Evolutionary conservation across 2,329 filamentous ascomycete genomes (phyloP).

Genomic region (Fusarium nelsonii): DNA sequence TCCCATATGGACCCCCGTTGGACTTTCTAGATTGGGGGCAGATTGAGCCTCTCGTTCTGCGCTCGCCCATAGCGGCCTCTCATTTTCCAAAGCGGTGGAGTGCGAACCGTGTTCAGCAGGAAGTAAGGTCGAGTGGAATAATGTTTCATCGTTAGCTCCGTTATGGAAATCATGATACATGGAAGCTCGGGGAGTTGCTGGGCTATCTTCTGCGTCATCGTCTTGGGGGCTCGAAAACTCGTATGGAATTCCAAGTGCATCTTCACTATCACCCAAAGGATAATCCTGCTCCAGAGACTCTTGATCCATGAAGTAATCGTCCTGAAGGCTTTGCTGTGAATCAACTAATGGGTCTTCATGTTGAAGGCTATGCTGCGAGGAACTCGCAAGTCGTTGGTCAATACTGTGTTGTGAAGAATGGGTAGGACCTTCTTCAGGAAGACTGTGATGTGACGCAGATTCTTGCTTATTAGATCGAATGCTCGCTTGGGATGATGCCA

Average conservation of each 20-base stretch:
- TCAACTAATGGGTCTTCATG: slow-evolving; percentile 40
- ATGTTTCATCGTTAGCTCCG: slow-evolving; percentile 43
- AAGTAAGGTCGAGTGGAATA: slow-evolving; percentile 50
- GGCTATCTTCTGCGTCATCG: slow-evolving; percentile 54
- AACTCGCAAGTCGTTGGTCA: slow-evolving; percentile 34
- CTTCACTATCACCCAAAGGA: slow-evolving; percentile 64
- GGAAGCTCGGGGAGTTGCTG: slow-evolving; percentile 67
- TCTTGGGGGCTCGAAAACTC: slow-evolving; percentile 58
- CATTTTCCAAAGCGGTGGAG: slow-evolving; percentile 36
- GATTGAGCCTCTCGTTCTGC: slow-evolving; percentile 38
- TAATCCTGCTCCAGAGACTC: slow-evolving; percentile 44
- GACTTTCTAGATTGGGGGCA: slow-evolving; percentile 36
- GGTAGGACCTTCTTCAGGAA: slow-evolving; percentile 17
- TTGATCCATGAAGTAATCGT: slow-evolving; percentile 41
- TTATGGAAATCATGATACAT: slow-evolving; percentile 55
- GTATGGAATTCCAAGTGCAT: slow-evolving; percentile 68
- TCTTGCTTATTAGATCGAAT: slow-evolving; percentile 42
- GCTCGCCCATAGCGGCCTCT: slow-evolving; percentile 39
- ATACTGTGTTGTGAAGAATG: slow-evolving; percentile 24
- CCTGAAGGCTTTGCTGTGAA: slow-evolving; percentile 45
- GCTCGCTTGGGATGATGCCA: slow-evolving; percentile 45
- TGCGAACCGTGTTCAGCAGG: slow-evolving; percentile 30
- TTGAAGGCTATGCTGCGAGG: slow-evolving; percentile 29
- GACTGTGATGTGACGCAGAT: slow-evolving; percentile 42
- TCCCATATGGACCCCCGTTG: slow-evolving; percentile 23